Percentiles rank a stretch among this genome's conserved stretches.
Evolutionary conservation across 257 asterid species (phyloP).

Genomic region (Echites panduratus): DNA sequence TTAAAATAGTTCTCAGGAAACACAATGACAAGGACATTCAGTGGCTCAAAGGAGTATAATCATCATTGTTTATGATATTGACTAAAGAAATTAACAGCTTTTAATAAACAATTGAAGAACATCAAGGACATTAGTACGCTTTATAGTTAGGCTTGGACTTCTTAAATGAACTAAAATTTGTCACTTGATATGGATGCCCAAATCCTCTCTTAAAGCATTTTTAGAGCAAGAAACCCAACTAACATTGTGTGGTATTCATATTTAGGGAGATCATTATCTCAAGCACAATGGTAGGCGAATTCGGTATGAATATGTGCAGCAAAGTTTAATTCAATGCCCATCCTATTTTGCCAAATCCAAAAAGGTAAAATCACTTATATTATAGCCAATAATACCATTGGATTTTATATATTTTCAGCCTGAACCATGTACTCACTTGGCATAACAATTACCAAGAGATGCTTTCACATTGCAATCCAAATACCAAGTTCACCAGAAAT

Average conservation of each 20-base stretch:
- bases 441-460: background rate
- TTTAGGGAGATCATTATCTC: background rate
- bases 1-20: background rate
- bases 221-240: background rate
- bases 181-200: constrained; percentile 7
- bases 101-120: background rate
- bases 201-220: background rate
- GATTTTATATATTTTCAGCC: background rate
- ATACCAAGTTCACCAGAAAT: background rate
- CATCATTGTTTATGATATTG: background rate
- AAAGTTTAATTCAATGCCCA: background rate
- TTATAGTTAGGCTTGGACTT: background rate
- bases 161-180: background rate
- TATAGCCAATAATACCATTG: background rate
- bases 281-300: background rate
- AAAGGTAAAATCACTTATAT: constrained; percentile 2
- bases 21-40: background rate
- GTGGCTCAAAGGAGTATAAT: background rate
- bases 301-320: background rate
- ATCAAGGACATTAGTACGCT: background rate
- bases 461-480: background rate
- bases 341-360: background rate
- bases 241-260: background rate
- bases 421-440: background rate
- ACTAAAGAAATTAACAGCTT: background rate